Conservation (phyloP, 371 early-diverging fungal genomes). For the Saksenaea oblongispora region DNA sequence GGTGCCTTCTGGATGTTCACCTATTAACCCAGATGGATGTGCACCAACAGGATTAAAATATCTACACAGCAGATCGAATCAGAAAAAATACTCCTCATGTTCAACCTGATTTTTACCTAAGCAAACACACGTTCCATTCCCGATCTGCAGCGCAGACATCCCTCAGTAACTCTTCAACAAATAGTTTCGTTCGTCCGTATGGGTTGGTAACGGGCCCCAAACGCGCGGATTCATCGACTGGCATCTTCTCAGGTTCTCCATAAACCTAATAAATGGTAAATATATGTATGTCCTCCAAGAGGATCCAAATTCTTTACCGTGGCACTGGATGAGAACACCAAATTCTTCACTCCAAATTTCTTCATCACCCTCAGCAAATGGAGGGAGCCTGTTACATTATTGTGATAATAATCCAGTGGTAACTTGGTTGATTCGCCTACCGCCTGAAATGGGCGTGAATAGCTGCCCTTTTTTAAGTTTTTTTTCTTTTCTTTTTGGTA, state of each 20-base stretch:
- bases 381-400: constrained; percentile 83
- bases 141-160: constrained; percentile 64
- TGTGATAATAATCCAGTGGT: constrained; percentile 88
- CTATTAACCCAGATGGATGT: constrained; percentile 83
- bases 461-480: not conserved
- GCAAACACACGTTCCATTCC: constrained; percentile 66
- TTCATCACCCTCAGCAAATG: constrained; percentile 71
- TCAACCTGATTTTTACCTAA: constrained; percentile 44
- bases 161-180: constrained; percentile 77
- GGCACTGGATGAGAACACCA: constrained; percentile 90
- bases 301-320: constrained; percentile 33
- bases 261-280: constrained; percentile 49
- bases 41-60: constrained; percentile 95
- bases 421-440: constrained; percentile 82
- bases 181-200: constrained; percentile 86
- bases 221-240: constrained; percentile 64
- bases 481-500: constrained; percentile 1
- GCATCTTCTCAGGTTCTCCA: constrained; percentile 59
- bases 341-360: constrained; percentile 61
- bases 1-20: constrained; percentile 83
- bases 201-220: constrained; percentile 76
- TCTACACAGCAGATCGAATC: constrained; percentile 17
- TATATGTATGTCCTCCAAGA: too few relatives aligned
- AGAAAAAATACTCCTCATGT: not conserved
- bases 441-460: constrained; percentile 36